Percentiles rank a stretch among this genome's conserved stretches.
Conservation (phyloP, 148 eudicot species). For the Silene uniflora region DNA sequence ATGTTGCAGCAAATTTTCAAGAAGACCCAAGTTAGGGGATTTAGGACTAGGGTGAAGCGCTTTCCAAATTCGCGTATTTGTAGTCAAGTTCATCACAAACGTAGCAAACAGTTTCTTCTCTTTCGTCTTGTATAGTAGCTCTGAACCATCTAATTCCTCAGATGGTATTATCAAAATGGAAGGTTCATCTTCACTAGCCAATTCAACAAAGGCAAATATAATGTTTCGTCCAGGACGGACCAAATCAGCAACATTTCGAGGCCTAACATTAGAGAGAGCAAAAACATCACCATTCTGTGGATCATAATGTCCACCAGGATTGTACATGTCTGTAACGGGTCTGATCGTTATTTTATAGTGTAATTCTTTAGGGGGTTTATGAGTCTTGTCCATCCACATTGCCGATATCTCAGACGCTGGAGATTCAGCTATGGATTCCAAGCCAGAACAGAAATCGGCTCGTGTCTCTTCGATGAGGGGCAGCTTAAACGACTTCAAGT, state of each 20-base stretch:
- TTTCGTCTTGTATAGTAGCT: not conserved
- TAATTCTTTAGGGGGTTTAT: conserved; percentile 21
- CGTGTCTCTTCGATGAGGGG: conserved; percentile 59
- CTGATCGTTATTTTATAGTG: conserved; percentile 22
- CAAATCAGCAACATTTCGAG: conserved; percentile 33
- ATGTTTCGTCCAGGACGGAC: conserved; percentile 18
- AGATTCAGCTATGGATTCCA: conserved; percentile 22
- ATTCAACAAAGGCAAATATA: conserved; percentile 31
- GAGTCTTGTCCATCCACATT: not conserved
- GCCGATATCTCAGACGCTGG: conserved; percentile 23
- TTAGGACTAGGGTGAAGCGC: too few species aligned
- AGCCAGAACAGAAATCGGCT: conserved; percentile 40
- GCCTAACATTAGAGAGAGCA: conserved; percentile 37
- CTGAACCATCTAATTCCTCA: not conserved
- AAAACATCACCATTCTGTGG: conserved; percentile 40
- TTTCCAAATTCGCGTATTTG: conserved; percentile 25
- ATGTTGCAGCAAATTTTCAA: conserved; percentile 5
- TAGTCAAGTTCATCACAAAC: conserved; percentile 23
- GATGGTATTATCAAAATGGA: not conserved
- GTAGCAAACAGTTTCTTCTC: conserved; percentile 22
- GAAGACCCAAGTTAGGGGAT: too few species aligned
- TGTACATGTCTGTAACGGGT: not conserved
- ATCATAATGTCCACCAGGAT: conserved; percentile 17
- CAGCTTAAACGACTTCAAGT: conserved; percentile 33
- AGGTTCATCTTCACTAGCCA: not conserved